Evolutionary conservation across 2,329 filamentous ascomycete genomes (phyloP), one percentile per base, ranked within the genome.

Genomic region (Volutella citrinella): DNA sequence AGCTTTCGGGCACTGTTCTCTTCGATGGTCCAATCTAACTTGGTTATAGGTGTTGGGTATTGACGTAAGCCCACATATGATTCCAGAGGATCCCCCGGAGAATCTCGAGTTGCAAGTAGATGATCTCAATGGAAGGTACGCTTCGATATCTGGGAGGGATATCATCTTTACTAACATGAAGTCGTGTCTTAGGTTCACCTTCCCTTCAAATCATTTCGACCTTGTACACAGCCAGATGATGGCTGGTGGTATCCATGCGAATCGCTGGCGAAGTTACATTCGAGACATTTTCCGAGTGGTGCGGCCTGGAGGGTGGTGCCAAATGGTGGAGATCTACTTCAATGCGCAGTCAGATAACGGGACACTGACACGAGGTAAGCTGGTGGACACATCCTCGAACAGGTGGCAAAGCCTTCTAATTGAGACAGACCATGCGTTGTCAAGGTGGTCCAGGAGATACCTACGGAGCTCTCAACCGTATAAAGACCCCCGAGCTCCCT

Each of bases 331-430:
- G 55, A 76, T 90, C 50, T 88, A 94, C 54, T 83, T 82, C 59
- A 87, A 88, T 45, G 80, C 87, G 17, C 90, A 95, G 58, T 95
- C 87, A 1, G 80, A 91, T 48, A 94, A 87, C 51, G 88, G 88
- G 6, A 80, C 78, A n/a, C 65, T 93, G 49, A 81, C 78, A 10
- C 72, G 81, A 31, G 70, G 78, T 73, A 53, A 59, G 70, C 29
- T 21, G 6, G 9, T 5, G 17, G 5, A 26, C n/a, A n/a, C n/a
- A n/a, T n/a, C n/a, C n/a, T n/a, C n/a, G n/a, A n/a, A n/a, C n/a
- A n/a, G n/a, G n/a, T n/a, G n/a, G n/a, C n/a, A n/a, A n/a, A n/a
- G n/a, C n/a, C n/a, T n/a, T n/a, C n/a, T n/a, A n/a, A n/a, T 12
- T 9, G 12, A n/a, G 10, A 17, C 20, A 81, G 74, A 73, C 32